phyloP scores from a whole-genome alignment of 1,139 yeast genomes.

The Saccharomyces pastorianus region DNA sequence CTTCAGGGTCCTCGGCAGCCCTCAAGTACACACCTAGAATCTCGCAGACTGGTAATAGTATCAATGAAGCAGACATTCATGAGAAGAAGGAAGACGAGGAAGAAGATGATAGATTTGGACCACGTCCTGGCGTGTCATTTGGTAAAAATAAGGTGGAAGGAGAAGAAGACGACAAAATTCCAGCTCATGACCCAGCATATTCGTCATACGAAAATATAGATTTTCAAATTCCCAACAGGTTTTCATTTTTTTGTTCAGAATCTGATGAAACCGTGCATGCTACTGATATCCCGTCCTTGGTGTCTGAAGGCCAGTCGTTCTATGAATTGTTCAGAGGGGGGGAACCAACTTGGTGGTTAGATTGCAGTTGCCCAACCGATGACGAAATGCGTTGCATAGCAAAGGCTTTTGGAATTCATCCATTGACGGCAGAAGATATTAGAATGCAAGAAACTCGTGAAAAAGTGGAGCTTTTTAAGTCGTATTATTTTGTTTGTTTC shows the following conservation, averaged over 20 bases:
- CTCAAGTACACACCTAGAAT: conserved; percentile 47
- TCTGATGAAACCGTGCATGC: conserved; percentile 85
- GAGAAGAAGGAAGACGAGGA: conserved; percentile 3
- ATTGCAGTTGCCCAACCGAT: conserved; percentile 62
- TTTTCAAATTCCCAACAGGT: conserved; percentile 53
- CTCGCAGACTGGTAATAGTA: conserved; percentile 3
- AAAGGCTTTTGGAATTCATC: conserved; percentile 75
- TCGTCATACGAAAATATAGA: conserved; percentile 10
- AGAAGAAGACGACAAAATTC: conserved; percentile 16
- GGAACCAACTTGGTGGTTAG: conserved; percentile 62
- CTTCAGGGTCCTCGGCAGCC: conserved; percentile 42
- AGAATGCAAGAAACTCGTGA: conserved; percentile 81
- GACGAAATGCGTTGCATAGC: conserved; percentile 58
- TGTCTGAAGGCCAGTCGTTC: conserved; percentile 56
- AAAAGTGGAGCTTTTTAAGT: conserved; percentile 68
- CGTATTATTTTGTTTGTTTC: conserved; percentile 74
- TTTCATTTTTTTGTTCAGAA: conserved; percentile 73
- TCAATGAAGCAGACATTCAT: conserved; percentile 4
- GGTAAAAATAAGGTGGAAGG: conserved; percentile 35
- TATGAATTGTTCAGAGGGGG: conserved; percentile 50
- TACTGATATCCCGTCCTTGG: conserved; percentile 71
- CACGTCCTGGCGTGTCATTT: conserved; percentile 31
- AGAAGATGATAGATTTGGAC: conserved; percentile 8
- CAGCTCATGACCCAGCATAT: conserved; percentile 5
- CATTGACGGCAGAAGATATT: conserved; percentile 78